phyloP scores from a whole-genome alignment of 805 yeast species.

The Yarrowia divulgata region DNA sequence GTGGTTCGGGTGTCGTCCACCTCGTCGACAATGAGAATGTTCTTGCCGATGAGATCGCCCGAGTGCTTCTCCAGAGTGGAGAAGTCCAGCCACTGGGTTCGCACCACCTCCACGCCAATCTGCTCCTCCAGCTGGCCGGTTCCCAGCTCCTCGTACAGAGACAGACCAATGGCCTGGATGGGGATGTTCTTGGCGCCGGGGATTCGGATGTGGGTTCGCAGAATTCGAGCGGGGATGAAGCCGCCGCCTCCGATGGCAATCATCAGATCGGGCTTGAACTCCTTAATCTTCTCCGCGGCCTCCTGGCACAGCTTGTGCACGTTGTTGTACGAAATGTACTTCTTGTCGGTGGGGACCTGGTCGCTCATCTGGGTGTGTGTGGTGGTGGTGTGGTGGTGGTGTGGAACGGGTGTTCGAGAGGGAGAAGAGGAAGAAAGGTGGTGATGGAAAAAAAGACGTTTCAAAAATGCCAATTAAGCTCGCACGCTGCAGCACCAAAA shows the following conservation, averaged over 20 bases:
- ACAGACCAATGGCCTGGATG: conserved; percentile 92
- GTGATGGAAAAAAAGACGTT: neutral
- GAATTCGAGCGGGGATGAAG: conserved; percentile 94
- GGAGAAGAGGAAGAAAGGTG: neutral
- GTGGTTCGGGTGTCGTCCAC: conserved; percentile 94
- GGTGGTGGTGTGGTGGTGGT: conserved; percentile 10
- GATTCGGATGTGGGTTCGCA: conserved; percentile 88
- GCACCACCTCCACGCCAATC: conserved; percentile 80
- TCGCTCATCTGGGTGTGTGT: conserved; percentile 21
- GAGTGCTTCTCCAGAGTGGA: conserved; percentile 72
- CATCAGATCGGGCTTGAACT: conserved; percentile 84
- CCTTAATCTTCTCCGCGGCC: conserved; percentile 61
- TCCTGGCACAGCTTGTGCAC: conserved; percentile 84
- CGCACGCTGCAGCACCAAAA: neutral
- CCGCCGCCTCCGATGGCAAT: conserved; percentile 98
- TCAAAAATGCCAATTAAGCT: neutral
- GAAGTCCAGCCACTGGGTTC: conserved; percentile 92
- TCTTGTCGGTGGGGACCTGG: conserved; percentile 48
- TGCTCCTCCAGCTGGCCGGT: conserved; percentile 58
- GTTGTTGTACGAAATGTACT: conserved; percentile 76
- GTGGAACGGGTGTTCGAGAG: conserved; percentile 29
- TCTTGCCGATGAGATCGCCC: conserved; percentile 80
- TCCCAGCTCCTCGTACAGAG: conserved; percentile 84
- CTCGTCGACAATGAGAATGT: conserved; percentile 83
- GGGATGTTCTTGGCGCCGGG: conserved; percentile 88